phyloP scores from a whole-genome alignment of 176 grass and related monocot genomes.

The Triticum dicoccoides region DNA sequence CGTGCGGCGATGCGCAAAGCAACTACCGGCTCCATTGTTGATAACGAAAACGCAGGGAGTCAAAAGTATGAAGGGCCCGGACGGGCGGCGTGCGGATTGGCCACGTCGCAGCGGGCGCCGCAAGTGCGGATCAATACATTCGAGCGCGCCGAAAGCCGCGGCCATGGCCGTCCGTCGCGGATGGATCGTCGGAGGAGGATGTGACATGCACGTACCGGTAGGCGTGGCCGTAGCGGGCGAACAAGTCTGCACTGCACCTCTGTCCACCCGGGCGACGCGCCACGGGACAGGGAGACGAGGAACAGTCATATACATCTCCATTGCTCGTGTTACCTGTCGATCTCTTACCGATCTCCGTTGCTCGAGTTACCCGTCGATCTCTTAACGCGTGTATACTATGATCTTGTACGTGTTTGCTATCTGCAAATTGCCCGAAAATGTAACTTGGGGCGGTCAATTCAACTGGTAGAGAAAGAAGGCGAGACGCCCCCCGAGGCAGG shows the following conservation, averaged over 20 bases:
- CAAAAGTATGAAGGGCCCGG: background rate
- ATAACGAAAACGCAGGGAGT: background rate
- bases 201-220: background rate
- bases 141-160: background rate
- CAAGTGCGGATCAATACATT: background rate
- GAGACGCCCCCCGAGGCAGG: no score
- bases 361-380: background rate
- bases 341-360: background rate
- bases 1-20: background rate
- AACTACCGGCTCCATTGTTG: background rate
- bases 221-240: background rate
- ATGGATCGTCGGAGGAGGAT: background rate
- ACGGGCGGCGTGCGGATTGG: background rate
- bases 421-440: no score
- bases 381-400: no score
- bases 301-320: background rate
- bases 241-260: background rate
- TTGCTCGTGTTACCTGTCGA: background rate
- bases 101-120: background rate
- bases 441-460: no score
- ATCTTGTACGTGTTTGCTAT: no score
- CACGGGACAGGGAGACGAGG: background rate
- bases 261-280: background rate
- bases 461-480: no score
- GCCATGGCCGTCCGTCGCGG: constrained; percentile 1